Base-by-base conservation (phyloP, 352 stramenopile species). In the Elongisporangium senticosum region DNA sequence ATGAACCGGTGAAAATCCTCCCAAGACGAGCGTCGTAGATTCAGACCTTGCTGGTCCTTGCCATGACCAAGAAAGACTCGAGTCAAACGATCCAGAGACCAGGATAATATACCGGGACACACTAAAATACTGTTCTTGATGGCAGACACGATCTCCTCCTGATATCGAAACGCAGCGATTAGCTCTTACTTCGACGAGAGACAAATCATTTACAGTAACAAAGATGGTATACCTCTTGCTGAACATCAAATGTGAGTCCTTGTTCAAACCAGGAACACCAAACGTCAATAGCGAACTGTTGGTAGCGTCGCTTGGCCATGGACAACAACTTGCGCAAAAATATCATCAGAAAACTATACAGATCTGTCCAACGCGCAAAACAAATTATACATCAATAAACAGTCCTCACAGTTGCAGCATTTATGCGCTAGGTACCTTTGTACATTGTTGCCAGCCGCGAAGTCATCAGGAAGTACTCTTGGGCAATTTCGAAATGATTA, bases 341-440 rank as follows among this genome's bases (percentile, higher is more conserved):
- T 26, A 94, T 60, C 82, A 94, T 91, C n/a, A 86, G 26, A 65
- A 91, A 91, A 33, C 79, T 82, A 62, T 86, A 91, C 23, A 92
- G 75, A 55, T 87, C 83, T 92, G 54, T 14, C 7, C 56, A 59
- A 61, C 50, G 40, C 39, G 37, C n/a, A 58, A 15, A 22, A 40
- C 14, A 61, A 20, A 11, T 37, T 37, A 7, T 43, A 17, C 33
- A 17, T 17, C 33, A 43, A 43, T 43, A 17, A 15, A 17, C 8
- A 17, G 11, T 1, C 33, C 15, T 43, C 33, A 43, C 17, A 43
- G 3, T 43, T 17, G 3, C 11, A 43, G 2, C 2, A 17, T 43
- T 43, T 4, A 1, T 17, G 11, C 11, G 33, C 33, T 43, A 43
- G 17, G 33, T 56, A 83, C 76, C 74, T 79, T 77, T 82, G 55